phyloP scores from a whole-genome alignment of 2,329 filamentous ascomycete species.

The Colletotrichum sp. region DNA sequence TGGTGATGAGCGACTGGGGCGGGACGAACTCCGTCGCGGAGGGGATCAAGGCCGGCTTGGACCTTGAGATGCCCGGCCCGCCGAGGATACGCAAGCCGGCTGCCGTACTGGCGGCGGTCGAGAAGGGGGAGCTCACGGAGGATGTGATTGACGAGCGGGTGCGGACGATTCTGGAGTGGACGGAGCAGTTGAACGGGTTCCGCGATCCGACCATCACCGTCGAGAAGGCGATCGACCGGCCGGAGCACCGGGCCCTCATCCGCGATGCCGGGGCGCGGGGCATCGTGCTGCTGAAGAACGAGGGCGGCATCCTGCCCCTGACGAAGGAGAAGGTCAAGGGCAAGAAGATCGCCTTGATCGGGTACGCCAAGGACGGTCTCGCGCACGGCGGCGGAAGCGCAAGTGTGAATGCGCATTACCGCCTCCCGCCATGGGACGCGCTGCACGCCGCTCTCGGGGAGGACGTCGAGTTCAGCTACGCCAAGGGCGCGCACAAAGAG shows the following conservation, averaged over 20 bases:
- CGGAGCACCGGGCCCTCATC: constrained; percentile 59
- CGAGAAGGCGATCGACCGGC: constrained; percentile 42
- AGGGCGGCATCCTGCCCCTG: constrained; percentile 62
- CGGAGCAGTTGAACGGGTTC: constrained; percentile 33
- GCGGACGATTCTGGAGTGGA: constrained; percentile 37
- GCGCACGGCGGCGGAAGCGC: constrained; percentile 33
- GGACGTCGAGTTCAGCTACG: constrained; percentile 49
- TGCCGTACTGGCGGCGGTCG: constrained; percentile 27
- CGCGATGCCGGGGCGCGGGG: constrained; percentile 60
- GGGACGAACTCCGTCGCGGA: constrained; percentile 78
- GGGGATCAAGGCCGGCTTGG: constrained; percentile 75
- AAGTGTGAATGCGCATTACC: constrained; percentile 46
- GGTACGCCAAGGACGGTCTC: constrained; percentile 47
- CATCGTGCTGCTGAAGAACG: constrained; percentile 79
- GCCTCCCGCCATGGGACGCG: constrained; percentile 61
- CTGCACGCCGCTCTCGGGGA: constrained; percentile 60
- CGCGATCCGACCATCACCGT: constrained; percentile 38
- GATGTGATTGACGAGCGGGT: constrained; percentile 23
- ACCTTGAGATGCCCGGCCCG: constrained; percentile 66
- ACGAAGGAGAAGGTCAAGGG: constrained; percentile 41
- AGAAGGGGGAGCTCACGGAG: constrained; percentile 25
- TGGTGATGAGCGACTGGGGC: constrained; percentile 73
- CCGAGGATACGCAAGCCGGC: constrained; percentile 27
- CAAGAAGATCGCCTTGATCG: constrained; percentile 36
- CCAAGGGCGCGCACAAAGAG: constrained; percentile 24